phyloP scores from a whole-genome alignment of 2,329 filamentous ascomycete genomes.

The Calonectria leucothoes region DNA sequence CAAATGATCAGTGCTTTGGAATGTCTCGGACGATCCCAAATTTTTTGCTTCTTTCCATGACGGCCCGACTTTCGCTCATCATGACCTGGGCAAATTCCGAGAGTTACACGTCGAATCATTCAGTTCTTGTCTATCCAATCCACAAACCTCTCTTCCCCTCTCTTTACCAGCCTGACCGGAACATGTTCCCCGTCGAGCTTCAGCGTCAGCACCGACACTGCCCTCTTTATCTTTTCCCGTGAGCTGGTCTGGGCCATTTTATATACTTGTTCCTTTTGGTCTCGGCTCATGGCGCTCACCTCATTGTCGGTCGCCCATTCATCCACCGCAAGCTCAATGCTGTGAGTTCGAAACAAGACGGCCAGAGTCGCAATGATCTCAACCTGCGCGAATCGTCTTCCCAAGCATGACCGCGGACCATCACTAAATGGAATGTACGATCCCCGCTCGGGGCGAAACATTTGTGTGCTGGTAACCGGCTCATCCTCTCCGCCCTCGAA shows the following conservation, averaged over 20 bases:
- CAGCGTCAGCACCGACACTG: slow-evolving; percentile 76
- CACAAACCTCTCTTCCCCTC: slow-evolving; percentile 77
- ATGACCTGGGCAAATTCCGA: background rate
- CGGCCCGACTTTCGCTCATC: background rate
- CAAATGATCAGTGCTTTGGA: background rate
- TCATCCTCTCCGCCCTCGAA: slow-evolving; percentile 70
- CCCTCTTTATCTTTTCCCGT: slow-evolving; percentile 62
- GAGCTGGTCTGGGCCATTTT: slow-evolving; percentile 68
- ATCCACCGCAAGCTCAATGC: slow-evolving; percentile 77
- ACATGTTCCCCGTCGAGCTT: slow-evolving; percentile 75
- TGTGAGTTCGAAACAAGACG: slow-evolving; percentile 68
- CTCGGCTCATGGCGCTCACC: slow-evolving; percentile 60
- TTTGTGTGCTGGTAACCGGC: slow-evolving; percentile 69
- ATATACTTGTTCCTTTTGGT: slow-evolving; percentile 66
- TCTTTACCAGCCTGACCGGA: slow-evolving; percentile 75
- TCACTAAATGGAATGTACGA: slow-evolving; percentile 70
- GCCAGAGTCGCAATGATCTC: slow-evolving; percentile 68
- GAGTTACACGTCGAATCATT: background rate
- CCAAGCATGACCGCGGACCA: slow-evolving; percentile 67
- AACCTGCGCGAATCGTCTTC: slow-evolving; percentile 69
- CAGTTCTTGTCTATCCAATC: slow-evolving; percentile 45
- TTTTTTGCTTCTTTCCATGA: background rate
- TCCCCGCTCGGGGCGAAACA: slow-evolving; percentile 70
- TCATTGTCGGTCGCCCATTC: slow-evolving; percentile 66
- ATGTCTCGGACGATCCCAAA: background rate